Conservation (phyloP, 192 early-diverging fungal species). For the Pilaira anomala region DNA sequence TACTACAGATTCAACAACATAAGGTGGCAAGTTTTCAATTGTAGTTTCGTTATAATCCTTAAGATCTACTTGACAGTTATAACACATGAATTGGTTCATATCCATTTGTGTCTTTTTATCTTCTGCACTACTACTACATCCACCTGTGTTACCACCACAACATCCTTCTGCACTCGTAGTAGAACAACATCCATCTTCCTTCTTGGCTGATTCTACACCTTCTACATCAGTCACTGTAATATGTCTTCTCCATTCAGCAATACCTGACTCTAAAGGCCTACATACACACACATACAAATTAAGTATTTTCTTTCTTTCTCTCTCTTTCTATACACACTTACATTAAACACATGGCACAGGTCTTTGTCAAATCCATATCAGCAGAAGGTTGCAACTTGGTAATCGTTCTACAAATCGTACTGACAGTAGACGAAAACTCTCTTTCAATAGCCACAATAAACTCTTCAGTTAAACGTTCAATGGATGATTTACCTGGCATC, state of each 20-base stretch:
- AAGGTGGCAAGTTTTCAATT: conserved; percentile 41
- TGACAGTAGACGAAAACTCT: conserved; percentile 82
- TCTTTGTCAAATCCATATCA: conserved; percentile 39
- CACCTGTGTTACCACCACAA: conserved; percentile 12
- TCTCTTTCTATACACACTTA: conserved; percentile 33
- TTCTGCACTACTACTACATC: background rate
- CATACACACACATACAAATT: background rate
- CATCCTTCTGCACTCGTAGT: conserved; percentile 9
- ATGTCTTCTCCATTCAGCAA: conserved; percentile 47
- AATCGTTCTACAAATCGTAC: conserved; percentile 79
- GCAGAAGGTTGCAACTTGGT: conserved; percentile 65
- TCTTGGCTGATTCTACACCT: background rate
- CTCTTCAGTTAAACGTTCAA: conserved; percentile 65
- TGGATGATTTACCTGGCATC: conserved; percentile 48
- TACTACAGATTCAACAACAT: conserved; percentile 39
- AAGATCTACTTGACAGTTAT: conserved; percentile 51
- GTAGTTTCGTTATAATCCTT: conserved; percentile 33
- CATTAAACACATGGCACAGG: conserved; percentile 67
- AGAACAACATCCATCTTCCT: conserved; percentile 18
- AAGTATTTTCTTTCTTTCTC: background rate
- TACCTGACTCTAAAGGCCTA: conserved; percentile 45
- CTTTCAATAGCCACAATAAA: conserved; percentile 78
- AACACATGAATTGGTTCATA: conserved; percentile 44
- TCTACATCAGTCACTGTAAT: conserved; percentile 39
- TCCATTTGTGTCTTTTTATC: conserved; percentile 4